A percentile compares a stretch with the other conserved stretches of the same genome.
These are phyloP conservation scores for Friedmanniomyces endolithicus DNA, from an alignment of 495 filamentous ascomycete genomes.

Conservation along the genomic window DNA sequence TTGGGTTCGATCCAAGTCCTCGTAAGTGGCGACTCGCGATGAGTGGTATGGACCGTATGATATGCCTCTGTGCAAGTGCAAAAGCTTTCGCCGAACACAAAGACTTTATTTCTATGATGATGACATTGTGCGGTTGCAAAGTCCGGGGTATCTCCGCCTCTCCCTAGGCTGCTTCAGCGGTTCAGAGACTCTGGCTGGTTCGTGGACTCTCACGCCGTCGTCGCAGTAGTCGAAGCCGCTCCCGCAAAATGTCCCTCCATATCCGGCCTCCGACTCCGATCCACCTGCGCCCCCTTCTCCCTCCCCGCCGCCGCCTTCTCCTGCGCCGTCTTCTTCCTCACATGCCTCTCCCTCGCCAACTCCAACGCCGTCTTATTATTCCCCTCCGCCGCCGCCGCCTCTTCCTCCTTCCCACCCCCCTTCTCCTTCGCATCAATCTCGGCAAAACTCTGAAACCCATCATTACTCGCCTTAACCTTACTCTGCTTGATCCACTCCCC, in stretches of 20 bases:
- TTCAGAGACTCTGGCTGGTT: background rate
- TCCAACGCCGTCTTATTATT: conserved; percentile 24
- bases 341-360: conserved; percentile 29
- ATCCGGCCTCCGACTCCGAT: background rate
- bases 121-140: background rate
- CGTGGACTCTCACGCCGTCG: background rate
- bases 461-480: conserved; percentile 39
- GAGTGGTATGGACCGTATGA: too few species aligned
- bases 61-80: background rate
- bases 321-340: conserved; percentile 23
- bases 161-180: background rate
- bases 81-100: background rate
- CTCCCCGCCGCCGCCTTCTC: conserved; percentile 14
- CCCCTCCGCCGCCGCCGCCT: too few species aligned
- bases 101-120: too few species aligned
- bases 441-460: conserved; percentile 29
- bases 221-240: background rate
- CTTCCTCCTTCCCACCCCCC: too few species aligned
- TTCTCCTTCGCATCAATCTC: conserved; percentile 16
- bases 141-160: conserved; percentile 4
- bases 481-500: conserved; percentile 60
- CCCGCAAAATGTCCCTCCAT: background rate
- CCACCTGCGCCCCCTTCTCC: background rate
- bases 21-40: too few species aligned
- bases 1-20: too few species aligned